phyloP scores from a whole-genome alignment of 176 grass and related monocot species.

The Avena eriantha region DNA sequence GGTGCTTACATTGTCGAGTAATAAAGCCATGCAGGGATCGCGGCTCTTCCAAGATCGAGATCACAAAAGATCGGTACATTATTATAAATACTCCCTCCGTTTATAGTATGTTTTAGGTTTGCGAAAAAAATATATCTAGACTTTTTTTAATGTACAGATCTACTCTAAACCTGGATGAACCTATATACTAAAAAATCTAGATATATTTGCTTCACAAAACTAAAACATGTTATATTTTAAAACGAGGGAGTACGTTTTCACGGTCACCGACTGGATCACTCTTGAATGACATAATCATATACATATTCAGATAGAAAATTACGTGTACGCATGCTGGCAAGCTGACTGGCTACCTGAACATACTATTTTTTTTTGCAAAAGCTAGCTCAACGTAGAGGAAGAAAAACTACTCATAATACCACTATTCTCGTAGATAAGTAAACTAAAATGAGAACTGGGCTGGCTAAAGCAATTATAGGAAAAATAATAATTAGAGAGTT shows the following conservation, averaged over 20 bases:
- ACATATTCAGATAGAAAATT: constrained; percentile 30
- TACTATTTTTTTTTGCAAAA: constrained; percentile 6
- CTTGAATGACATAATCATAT: not conserved
- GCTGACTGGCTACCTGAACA: constrained; percentile 31
- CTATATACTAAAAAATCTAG: no score
- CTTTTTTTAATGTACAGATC: no score
- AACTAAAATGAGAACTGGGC: not conserved
- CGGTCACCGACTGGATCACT: not conserved
- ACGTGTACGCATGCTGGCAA: constrained; percentile 13
- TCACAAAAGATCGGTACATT: constrained; percentile 25
- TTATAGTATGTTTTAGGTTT: no score
- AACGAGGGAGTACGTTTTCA: no score
- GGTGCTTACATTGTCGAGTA: constrained; percentile 44
- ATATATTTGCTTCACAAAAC: no score
- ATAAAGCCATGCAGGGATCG: not conserved
- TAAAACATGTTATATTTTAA: no score
- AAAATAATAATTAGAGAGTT: not conserved
- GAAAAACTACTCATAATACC: not conserved
- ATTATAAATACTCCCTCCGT: constrained; percentile 1
- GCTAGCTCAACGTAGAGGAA: not conserved
- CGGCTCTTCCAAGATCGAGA: constrained; percentile 49
- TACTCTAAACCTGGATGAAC: no score
- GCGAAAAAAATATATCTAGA: no score
- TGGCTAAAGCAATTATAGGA: not conserved
- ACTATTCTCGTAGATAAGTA: not conserved